These are phyloP conservation scores for Camellia granthamiana DNA, from an alignment of 148 eudicot species.

Conservation along the genomic window DNA sequence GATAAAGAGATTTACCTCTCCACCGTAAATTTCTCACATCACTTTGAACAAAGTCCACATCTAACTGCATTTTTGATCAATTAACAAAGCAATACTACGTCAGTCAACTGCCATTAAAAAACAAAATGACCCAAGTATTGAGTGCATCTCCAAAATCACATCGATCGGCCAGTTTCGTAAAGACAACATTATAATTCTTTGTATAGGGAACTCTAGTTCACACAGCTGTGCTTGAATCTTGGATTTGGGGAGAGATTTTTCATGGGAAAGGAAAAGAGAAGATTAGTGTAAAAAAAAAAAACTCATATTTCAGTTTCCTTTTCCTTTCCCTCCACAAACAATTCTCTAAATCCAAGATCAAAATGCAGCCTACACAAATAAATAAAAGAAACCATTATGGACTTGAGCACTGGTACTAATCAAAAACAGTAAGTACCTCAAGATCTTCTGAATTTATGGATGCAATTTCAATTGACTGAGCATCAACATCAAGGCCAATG, in stretches of 20 bases:
- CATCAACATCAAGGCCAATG: constrained; percentile 74
- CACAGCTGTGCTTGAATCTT: too few species aligned
- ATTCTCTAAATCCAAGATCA: too few species aligned
- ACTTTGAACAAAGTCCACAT: constrained; percentile 69
- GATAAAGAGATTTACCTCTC: constrained; percentile 42
- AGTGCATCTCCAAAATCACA: not conserved
- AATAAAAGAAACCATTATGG: not conserved
- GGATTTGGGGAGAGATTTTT: too few species aligned
- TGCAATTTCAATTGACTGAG: constrained; percentile 82
- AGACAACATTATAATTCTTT: not conserved
- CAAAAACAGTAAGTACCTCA: constrained; percentile 51
- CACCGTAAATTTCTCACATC: constrained; percentile 52
- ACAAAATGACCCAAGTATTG: not conserved
- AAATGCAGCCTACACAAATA: not conserved
- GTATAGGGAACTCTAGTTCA: not conserved
- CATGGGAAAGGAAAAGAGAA: too few species aligned
- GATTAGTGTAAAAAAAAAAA: too few species aligned
- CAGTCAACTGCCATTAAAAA: not conserved
- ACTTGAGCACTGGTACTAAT: not conserved
- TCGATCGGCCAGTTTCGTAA: not conserved
- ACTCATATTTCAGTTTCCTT: too few species aligned
- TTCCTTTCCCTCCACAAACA: too few species aligned
- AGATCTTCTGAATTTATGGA: constrained; percentile 74
- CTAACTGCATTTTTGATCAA: constrained; percentile 50
- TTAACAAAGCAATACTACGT: constrained; percentile 12